Percentiles rank a stretch among this genome's conserved stretches.
These are phyloP conservation scores for Panicum virgatum DNA, from an alignment of 202 grass and related monocot species.

Conservation along the genomic window DNA sequence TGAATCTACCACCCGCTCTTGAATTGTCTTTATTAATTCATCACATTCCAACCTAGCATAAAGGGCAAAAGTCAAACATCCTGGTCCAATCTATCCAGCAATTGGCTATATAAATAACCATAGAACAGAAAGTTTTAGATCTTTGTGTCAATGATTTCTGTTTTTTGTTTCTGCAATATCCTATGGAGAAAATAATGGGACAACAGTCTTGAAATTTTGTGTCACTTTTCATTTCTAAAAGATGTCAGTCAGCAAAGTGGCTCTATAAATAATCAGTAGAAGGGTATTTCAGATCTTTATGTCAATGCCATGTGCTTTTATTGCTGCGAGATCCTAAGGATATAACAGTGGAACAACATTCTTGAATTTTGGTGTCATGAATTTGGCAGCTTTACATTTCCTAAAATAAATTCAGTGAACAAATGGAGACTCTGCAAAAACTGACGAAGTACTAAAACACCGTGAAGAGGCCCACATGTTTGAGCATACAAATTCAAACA, in stretches of 20 bases:
- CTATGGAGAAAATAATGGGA: not conserved
- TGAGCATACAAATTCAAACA: not conserved
- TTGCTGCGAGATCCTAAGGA: not conserved
- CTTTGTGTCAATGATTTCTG: not conserved
- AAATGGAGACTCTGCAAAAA: not conserved
- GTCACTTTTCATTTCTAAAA: not conserved
- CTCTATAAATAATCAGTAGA: not conserved
- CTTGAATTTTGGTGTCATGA: not conserved
- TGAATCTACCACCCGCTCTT: constrained; percentile 51
- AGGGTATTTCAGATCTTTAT: not conserved
- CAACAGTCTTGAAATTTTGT: not conserved
- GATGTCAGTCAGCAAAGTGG: not conserved
- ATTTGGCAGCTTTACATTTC: not conserved
- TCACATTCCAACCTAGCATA: constrained; percentile 54
- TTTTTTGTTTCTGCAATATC: not conserved
- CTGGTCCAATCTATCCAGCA: constrained; percentile 4
- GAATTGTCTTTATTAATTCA: constrained; percentile 57
- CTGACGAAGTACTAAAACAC: not conserved
- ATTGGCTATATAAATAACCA: not conserved
- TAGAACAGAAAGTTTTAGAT: constrained; percentile 1
- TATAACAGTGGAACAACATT: not conserved
- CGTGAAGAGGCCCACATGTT: not conserved
- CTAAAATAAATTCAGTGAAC: not conserved
- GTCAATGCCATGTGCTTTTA: not conserved
- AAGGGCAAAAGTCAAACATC: constrained; percentile 26